Conservation (phyloP, 129 eudicot species). For the Centella asiatica region DNA sequence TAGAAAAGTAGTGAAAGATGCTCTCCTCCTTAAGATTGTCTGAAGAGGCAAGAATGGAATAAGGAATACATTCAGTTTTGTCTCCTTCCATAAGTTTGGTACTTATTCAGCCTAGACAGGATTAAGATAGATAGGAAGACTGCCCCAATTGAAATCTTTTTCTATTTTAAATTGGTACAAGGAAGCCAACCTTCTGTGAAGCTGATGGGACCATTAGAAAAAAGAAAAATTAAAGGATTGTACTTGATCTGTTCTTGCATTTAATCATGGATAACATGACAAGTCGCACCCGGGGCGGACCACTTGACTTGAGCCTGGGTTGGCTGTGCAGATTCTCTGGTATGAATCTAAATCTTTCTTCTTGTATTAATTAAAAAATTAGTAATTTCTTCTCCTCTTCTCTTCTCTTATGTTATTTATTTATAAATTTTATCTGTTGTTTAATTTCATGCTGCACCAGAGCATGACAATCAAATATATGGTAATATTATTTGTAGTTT, state of each 20-base stretch:
- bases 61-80: conserved; percentile 53
- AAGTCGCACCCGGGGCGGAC: conserved; percentile 16
- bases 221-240: conserved; percentile 28
- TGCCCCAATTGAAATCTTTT: conserved; percentile 27
- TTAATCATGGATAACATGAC: conserved; percentile 26
- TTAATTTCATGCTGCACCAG: too few relatives aligned
- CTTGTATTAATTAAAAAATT: conserved; percentile 10
- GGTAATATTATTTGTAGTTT: neutral
- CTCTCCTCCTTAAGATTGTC: conserved; percentile 51
- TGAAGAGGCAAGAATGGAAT: conserved; percentile 68
- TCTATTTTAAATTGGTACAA: conserved; percentile 31
- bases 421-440: neutral
- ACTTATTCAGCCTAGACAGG: conserved; percentile 47
- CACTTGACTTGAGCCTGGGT: conserved; percentile 17
- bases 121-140: conserved; percentile 26
- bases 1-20: conserved; percentile 35
- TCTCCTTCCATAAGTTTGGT: conserved; percentile 72
- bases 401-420: too few relatives aligned
- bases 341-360: conserved; percentile 34
- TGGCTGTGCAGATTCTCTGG: conserved; percentile 31
- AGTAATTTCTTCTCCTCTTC: conserved; percentile 16
- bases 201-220: conserved; percentile 31
- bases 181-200: conserved; percentile 19
- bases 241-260: conserved; percentile 45
- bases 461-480: too few relatives aligned